Conservation (phyloP, 1,139 yeast genomes). For the Yamadazyma blattariae region DNA sequence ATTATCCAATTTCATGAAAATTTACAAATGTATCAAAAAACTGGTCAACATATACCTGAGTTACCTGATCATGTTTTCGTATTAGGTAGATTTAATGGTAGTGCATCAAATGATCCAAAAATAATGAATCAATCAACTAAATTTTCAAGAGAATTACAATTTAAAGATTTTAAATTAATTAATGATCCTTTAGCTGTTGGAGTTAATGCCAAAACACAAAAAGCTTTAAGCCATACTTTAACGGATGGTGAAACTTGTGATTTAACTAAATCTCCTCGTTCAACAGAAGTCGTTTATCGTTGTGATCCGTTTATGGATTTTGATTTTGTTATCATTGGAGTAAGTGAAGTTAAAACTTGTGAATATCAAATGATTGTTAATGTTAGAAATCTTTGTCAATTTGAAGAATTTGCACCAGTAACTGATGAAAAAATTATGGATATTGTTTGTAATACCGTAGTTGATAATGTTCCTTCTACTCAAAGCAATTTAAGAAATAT, state of each 20-base stretch:
- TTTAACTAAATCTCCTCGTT: slow-evolving; percentile 60
- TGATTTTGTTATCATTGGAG: slow-evolving; percentile 35
- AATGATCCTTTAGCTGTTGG: slow-evolving; percentile 11
- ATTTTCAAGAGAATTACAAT: slow-evolving; percentile 15
- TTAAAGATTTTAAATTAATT: slow-evolving; percentile 10
- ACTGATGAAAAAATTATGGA: slow-evolving; percentile 30
- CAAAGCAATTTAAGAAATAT: neutral
- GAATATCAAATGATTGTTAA: slow-evolving; percentile 61
- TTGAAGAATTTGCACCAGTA: slow-evolving; percentile 47
- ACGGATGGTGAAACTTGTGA: slow-evolving; percentile 72
- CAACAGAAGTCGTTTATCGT: slow-evolving; percentile 60
- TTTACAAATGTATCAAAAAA: slow-evolving; percentile 20
- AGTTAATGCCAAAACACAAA: slow-evolving; percentile 30
- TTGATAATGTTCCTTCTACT: slow-evolving; percentile 7
- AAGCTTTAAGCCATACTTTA: slow-evolving; percentile 41
- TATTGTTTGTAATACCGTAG: slow-evolving; percentile 41
- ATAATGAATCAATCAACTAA: slow-evolving; percentile 17
- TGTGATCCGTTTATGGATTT: slow-evolving; percentile 51
- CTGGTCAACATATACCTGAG: slow-evolving; percentile 31
- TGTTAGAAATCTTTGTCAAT: slow-evolving; percentile 57
- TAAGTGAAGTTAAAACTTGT: slow-evolving; percentile 71
- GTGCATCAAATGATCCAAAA: slow-evolving; percentile 15
- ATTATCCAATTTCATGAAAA: slow-evolving; percentile 58
- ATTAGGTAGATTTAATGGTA: slow-evolving; percentile 42
- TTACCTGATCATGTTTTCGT: slow-evolving; percentile 39